These are phyloP conservation scores for Fusarium tanahbumbuense DNA, from an alignment of 2,329 filamentous ascomycete species.

Conservation along the genomic window DNA sequence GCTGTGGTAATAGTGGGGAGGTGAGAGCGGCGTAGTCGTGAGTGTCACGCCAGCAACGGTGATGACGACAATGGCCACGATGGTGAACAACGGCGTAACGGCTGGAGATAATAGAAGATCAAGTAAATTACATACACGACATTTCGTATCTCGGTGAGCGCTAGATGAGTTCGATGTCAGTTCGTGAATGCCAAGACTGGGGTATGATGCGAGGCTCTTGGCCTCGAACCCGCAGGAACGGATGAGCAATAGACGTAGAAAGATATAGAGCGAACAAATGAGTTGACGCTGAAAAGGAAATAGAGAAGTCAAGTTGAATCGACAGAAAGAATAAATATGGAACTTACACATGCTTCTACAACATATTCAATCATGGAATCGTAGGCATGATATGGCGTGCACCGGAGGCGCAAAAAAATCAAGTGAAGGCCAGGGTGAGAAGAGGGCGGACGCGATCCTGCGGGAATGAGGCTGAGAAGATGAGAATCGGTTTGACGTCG, in stretches of 20 bases:
- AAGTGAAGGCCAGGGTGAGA: conserved; percentile 36
- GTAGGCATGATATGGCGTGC: conserved; percentile 51
- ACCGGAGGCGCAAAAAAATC: conserved; percentile 46
- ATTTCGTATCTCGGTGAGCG: conserved; percentile 63
- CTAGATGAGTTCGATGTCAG: conserved; percentile 52
- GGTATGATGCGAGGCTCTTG: conserved; percentile 46
- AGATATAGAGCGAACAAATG: conserved; percentile 16
- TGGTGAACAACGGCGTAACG: conserved; percentile 13
- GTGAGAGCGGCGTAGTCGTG: conserved; percentile 3
- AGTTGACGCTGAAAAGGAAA: neutral
- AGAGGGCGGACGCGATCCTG: conserved; percentile 13
- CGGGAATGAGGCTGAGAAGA: conserved; percentile 32
- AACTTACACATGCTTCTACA: conserved; percentile 58
- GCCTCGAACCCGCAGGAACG: conserved; percentile 39
- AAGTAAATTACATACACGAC: conserved; percentile 57
- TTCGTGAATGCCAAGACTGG: conserved; percentile 52
- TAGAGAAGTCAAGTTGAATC: neutral
- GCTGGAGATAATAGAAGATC: conserved; percentile 21
- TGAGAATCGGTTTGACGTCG: conserved; percentile 4
- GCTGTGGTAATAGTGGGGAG: conserved; percentile 16
- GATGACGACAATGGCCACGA: conserved; percentile 16
- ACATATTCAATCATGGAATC: conserved; percentile 53
- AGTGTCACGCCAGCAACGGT: conserved; percentile 12
- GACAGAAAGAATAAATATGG: conserved; percentile 2
- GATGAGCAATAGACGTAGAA: conserved; percentile 11